Base-by-base conservation (phyloP, 2,329 filamentous ascomycete species). In the Cladobotryum protrusum region DNA sequence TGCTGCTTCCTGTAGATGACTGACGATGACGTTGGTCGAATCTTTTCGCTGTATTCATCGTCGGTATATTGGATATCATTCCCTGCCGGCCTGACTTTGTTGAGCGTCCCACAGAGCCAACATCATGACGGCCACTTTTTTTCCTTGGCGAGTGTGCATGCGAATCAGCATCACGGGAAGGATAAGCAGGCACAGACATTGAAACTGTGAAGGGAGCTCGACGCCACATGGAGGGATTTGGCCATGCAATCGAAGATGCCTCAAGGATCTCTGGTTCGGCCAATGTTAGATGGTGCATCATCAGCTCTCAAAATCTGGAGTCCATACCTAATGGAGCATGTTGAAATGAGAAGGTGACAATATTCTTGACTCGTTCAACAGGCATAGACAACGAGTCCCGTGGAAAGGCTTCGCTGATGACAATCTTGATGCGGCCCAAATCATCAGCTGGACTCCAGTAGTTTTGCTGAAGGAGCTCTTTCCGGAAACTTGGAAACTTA, bases 341-440 rank as follows among this genome's bases (percentile, higher is more conserved):
- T 61, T 93, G 87, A 59, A 95, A 95, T 1, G 89, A 85, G 66
- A 95, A 93, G 13, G 79, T 79, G 19, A 90, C 79, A 41, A 89
- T 67, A 59, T 91, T 88, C 61, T 85, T 86, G 54, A 87, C 72
- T 37, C 82, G 73, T 58, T 88, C 82, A 56, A 87, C 81, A 0
- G 81, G 78, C 39, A 71, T 67, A 2, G 71, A 68, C 1, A 69
- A 49, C 2, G 71, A 78, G 52, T 78, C 73, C 35, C 81, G 72
- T 9, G 76, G 72, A 51, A 89, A 82, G 0, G 87, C 84, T 62
- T 92, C 88, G 43, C 86, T 83, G 51, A 95, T 78, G 48, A 90
- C 66, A 20, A 95, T 67, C 62, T 86, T 89, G 68, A 95, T 85
- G 7, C 88, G 81, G 6, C 89, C 88, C 17, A 85, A 66, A 29